A percentile compares a stretch with the other conserved stretches of the same genome.
Conservation (phyloP, 306 rosid species). For the Medicago truncatula region MtrunA17r5.0-ANR NC_053043.1:5953501-5954000, state of each 20-base stretch:
- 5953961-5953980: constrained; percentile 42
- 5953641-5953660: background rate
- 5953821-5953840: background rate
- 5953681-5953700: constrained; percentile 1
- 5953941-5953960: constrained; percentile 47
- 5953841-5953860: background rate
- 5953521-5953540: too few species aligned
- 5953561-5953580: too few species aligned
- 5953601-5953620: background rate
- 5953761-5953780: background rate
- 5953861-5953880: constrained; percentile 26
- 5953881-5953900: constrained; percentile 17
- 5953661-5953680: constrained; percentile 5
- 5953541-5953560: too few species aligned
- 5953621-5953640: background rate
- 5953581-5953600: background rate
- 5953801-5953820: constrained; percentile 42
- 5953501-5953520: too few species aligned
- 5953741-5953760: background rate
- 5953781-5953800: constrained; percentile 27
- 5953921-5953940: constrained; percentile 41
- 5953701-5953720: background rate
- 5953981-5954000: constrained; percentile 36
- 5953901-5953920: constrained; percentile 40
- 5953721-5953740: constrained; percentile 14